Conservation (phyloP, 1,284 basidiomycete species). For the Ceratobasidium sp. region DNA sequence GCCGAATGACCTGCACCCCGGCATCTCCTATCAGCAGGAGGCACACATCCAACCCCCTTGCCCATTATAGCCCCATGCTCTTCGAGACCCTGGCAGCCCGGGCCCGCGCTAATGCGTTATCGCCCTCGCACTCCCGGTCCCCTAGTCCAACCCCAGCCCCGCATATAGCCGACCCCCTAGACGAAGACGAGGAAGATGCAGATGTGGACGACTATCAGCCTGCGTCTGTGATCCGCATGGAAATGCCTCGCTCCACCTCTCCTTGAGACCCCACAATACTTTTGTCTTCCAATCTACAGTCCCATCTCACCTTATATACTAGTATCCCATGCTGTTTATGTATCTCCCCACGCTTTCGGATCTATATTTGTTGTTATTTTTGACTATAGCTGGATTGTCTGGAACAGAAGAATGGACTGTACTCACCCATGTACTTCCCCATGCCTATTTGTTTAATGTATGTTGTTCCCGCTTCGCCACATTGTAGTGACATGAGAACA, state of each 20-base stretch:
- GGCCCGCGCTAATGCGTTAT: constrained; percentile 27
- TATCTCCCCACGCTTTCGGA: constrained; percentile 35
- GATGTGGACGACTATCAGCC: constrained; percentile 33
- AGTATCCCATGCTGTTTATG: constrained; percentile 1
- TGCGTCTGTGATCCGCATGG: constrained; percentile 25
- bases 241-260: constrained; percentile 19
- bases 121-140: constrained; percentile 24
- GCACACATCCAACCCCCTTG: constrained; percentile 35
- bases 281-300: background rate
- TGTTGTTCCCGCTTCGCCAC: background rate
- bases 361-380: constrained; percentile 32
- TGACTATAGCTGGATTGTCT: constrained; percentile 16
- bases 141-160: constrained; percentile 22
- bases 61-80: constrained; percentile 36
- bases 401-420: constrained; percentile 29
- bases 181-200: constrained; percentile 18
- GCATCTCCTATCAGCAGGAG: constrained; percentile 30
- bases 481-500: too few species aligned
- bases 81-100: constrained; percentile 32
- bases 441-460: constrained; percentile 22
- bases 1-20: constrained; percentile 22
- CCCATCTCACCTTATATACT: constrained; percentile 8
- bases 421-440: constrained; percentile 35
- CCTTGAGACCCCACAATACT: background rate
- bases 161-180: constrained; percentile 4